Base-by-base conservation (phyloP, 2,329 filamentous ascomycete species). In the Sporothrix phasma region DNA sequence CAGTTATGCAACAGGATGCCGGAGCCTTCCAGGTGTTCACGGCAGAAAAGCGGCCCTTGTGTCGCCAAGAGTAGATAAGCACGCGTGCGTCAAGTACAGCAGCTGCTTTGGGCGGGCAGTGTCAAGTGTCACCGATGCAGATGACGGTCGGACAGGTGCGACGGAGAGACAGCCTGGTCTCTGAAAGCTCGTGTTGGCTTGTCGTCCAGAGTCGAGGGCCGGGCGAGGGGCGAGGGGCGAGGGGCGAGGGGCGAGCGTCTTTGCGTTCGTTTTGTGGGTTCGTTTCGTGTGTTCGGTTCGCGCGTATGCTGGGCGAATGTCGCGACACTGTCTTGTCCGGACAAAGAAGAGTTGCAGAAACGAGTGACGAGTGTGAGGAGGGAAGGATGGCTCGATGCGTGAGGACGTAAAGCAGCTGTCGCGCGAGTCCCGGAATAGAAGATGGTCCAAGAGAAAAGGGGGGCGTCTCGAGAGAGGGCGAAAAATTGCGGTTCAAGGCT, bases 131-230 rank as follows among this genome's bases (percentile, higher is more conserved):
- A 34, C 43, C 43, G 43, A 47, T 17, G 29, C 26, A 31, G 43
- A 47, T 10, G 26, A 26, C 43, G 41, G 56, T 60, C n/a, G 43
- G 58, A 61, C 58, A 61, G 43, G 58, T 61, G 43, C 49, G 29
- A 54, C 49, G 15, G 13, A 26, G 45, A 7, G 37, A 43, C 37
- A 15, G n/a, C 34, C 34, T 13, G 45, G 5, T n/a, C 29, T 26
- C 19, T 17, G 31, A 24, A 24, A 19, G 10, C 34, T 43, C 34
- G 29, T 24, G 58, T 46, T 47, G 26, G 26, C 17, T 19, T 22
- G 41, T 37, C 41, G 58, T 61, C 41, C 10, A n/a, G 26, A 47
- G 56, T 46, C 24, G 34, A 41, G 37, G 4, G 45, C n/a, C n/a
- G n/a, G n/a, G n/a, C n/a, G n/a, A n/a, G n/a, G n/a, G n/a, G n/a